phyloP scores from a whole-genome alignment of 257 asterid species.

The Solanum ossicruentum region DNA sequence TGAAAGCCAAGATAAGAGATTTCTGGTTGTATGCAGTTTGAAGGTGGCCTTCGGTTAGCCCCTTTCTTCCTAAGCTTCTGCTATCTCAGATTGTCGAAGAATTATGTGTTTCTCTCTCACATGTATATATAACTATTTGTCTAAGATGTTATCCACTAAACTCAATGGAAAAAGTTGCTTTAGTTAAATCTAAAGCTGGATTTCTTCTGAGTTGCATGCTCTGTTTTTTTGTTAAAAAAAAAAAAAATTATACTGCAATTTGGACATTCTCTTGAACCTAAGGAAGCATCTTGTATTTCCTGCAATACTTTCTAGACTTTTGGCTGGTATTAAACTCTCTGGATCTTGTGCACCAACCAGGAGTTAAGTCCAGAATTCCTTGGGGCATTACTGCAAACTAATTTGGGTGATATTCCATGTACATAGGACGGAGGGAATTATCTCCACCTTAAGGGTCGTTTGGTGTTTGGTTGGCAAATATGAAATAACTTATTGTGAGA shows the following conservation, averaged over 20 bases:
- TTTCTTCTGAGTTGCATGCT: not conserved
- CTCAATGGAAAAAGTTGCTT: not conserved
- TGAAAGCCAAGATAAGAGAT: constrained; percentile 46
- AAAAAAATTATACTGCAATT: not conserved
- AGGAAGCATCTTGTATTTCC: not conserved
- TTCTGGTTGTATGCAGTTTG: constrained; percentile 45
- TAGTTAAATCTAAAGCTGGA: not conserved
- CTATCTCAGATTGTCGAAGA: not conserved
- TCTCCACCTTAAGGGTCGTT: not conserved
- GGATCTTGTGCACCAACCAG: not conserved
- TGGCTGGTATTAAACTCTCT: not conserved
- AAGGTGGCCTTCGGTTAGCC: constrained; percentile 94
- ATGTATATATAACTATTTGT: not conserved
- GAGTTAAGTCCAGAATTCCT: not conserved
- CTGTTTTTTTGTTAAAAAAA: not conserved
- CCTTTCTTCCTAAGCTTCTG: constrained; percentile 20
- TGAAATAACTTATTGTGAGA: no score
- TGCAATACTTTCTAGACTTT: not conserved
- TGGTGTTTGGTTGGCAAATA: no score
- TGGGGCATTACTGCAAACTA: not conserved
- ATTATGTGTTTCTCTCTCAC: not conserved
- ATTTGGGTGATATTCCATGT: not conserved
- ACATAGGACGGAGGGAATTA: not conserved
- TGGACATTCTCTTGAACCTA: not conserved
- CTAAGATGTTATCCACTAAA: not conserved